Evolutionary conservation across 2,329 filamentous ascomycete species (phyloP), one percentile per base, ranked within the genome.

Genomic region (Fusarium protoensiforme): DNA sequence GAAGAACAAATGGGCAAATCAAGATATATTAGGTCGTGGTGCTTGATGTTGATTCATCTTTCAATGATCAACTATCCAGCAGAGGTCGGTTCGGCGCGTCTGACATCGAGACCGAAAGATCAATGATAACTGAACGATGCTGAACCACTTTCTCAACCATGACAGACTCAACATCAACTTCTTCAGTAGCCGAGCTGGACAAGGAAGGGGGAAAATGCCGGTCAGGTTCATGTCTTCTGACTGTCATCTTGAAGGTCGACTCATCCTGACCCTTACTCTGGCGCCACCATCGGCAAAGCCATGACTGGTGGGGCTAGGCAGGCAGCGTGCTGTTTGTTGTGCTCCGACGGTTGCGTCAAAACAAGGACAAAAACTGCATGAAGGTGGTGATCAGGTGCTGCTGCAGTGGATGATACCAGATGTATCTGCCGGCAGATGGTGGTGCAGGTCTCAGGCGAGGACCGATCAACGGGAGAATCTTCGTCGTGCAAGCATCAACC

Each of bases 391-490:
- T 51, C 46, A 51, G 27, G 27, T 38, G 53, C 22, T 56, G 14
- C 29, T 56, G 13, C 20, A 57, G 31, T 35, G 53, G 13, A 57
- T 38, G 22, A 57, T 33, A 27, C 27, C n/a, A 51, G 27, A 20
- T 6, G 27, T 13, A 51, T 51, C 46, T 51, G 46, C 46, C 46
- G 46, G 46, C 46, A 51, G 46, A 51, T 51, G 27, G 13, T 51
- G 24, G 46, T 51, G 46, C 46, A 51, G 29, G 46, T 51, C 46
- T 51, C 27, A 51, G 46, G 46, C 27, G 24, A 51, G 46, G 27
- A 29, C 46, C 18, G 41, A 16, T 46, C 22, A 46, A 46, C 22
- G 27, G 27, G 27, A 31, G 46, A 20, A 31, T 46, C 18, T 51
- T 51, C 27, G 22, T 20, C 46, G 27, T 13, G 46, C 7, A 51